Percentiles rank a stretch among this genome's conserved stretches.
Evolutionary conservation across 192 early-diverging fungal genomes (phyloP).

Genomic region (Podila epicladia): DNA sequence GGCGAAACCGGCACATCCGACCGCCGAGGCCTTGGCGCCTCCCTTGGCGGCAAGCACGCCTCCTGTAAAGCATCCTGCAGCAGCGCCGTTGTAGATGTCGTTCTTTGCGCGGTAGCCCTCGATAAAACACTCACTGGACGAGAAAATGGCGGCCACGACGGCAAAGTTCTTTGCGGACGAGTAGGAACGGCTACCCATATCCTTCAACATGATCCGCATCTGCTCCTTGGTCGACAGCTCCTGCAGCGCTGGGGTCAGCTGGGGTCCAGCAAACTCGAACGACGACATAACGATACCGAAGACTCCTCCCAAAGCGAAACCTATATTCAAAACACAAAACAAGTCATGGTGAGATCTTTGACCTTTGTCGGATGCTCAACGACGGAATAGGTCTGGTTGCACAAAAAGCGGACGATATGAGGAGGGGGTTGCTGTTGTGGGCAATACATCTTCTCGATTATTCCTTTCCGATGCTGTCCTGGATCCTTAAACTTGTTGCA

Average conservation of each 20-base stretch:
- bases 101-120: constrained; percentile 96
- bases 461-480: too few species aligned
- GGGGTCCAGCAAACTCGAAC: constrained; percentile 86
- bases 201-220: constrained; percentile 82
- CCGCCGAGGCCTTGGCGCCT: constrained; percentile 77
- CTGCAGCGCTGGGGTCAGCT: constrained; percentile 67
- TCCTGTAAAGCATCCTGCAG: constrained; percentile 94
- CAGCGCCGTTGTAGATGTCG: constrained; percentile 90
- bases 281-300: constrained; percentile 95
- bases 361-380: too few species aligned
- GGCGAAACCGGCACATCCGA: constrained; percentile 93
- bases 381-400: too few species aligned
- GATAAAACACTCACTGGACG: constrained; percentile 94
- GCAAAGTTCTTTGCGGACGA: constrained; percentile 95
- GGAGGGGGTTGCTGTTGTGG: too few species aligned
- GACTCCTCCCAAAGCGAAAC: constrained; percentile 88
- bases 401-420: too few species aligned
- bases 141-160: constrained; percentile 90
- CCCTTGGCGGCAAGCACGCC: constrained; percentile 79
- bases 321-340: constrained; percentile 36
- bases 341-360: background rate
- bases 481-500: too few species aligned
- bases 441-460: too few species aligned
- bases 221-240: constrained; percentile 86
- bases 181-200: constrained; percentile 86